Base-by-base conservation (phyloP, 2,329 filamentous ascomycete genomes). In the Nemania sp. region DNA sequence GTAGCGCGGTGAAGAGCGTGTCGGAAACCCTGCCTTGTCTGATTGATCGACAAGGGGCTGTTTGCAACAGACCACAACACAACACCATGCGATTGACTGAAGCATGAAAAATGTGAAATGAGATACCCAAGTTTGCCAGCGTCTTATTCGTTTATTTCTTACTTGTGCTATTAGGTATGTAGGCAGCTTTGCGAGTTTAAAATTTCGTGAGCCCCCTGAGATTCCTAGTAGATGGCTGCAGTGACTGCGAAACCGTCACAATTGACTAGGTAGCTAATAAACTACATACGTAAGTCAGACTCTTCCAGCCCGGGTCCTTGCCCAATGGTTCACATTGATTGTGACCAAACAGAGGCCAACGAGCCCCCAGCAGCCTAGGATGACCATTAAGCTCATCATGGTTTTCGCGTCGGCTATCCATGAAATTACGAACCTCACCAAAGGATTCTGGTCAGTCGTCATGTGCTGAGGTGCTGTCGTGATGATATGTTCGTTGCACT, bases 321-420 rank as follows among this genome's bases (percentile, higher is more conserved):
- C 73, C 78, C 82, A 82, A 54, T 85, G 77, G 8, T 79, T 76
- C 47, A 79, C 76, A 72, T 86, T 83, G 15, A 82, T 85, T 56
- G 86, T 85, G 38, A 81, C 70, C 64, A 87, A 80, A 64, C 86
- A 87, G 41, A 82, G 74, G 2, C 85, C 82, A 0, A 85, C 84
- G 18, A 84, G 73, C 29, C 79, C 79, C 85, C 85, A 87, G 67
- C 85, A 84, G 1, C 80, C 79, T 24, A 84, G 53, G 56, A 87
- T 86, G 24, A 85, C 73, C 2, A 80, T 80, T 22, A 87, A 71
- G 0, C 83, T 83, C 7, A 82, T 82, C 24, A 80, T 75, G n/a
- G 85, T 71, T 49, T 82, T 81, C 4, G 80, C 82, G 49, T 85
- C 80, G 2, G 83, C 80, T 8, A 86, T 74, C 22, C 80, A 72